Conservation (phyloP, 169 alveolate genomes). For the Plasmodium fragile region DNA sequence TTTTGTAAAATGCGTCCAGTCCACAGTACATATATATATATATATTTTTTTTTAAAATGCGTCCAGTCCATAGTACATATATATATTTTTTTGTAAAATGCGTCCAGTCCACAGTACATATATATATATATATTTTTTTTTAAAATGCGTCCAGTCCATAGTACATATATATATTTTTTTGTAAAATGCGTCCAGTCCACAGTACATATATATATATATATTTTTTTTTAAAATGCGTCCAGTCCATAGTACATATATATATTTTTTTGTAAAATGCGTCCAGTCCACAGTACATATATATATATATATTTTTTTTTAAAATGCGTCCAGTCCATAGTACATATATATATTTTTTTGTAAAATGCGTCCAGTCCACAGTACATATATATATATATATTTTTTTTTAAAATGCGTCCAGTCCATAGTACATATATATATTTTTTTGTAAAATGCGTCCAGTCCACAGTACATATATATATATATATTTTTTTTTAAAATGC, state of each 20-base stretch:
- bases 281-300: neutral
- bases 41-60: slow-evolving; percentile 1
- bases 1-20: neutral
- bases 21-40: no score
- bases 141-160: neutral
- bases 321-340: neutral
- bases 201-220: no score
- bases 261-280: neutral
- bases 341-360: neutral
- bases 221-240: neutral
- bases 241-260: neutral
- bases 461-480: neutral
- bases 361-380: neutral
- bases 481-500: neutral
- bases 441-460: neutral
- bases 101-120: no score
- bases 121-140: no score
- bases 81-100: neutral
- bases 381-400: neutral
- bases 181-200: neutral
- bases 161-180: no score
- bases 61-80: no score
- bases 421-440: neutral
- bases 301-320: slow-evolving; percentile 1
- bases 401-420: neutral